Evolutionary conservation across 306 rosid species (phyloP).

Genomic region (Spatholobus suberectus): DNA sequence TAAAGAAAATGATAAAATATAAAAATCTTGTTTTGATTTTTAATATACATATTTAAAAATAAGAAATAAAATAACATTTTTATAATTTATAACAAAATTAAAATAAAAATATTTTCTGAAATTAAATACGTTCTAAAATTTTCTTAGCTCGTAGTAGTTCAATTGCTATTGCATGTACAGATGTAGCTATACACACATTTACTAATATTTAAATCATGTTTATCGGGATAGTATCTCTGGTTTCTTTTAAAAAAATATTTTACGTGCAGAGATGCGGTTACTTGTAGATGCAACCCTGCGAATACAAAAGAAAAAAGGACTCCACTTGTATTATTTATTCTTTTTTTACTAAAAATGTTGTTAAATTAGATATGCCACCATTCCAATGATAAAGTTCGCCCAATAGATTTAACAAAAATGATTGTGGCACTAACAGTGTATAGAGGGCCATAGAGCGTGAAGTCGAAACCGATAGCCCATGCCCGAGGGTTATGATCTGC

Average conservation of each 20-base stretch:
- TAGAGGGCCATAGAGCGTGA: conserved; percentile 65
- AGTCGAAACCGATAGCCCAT: conserved; percentile 68
- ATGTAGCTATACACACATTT: no score
- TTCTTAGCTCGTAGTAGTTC: no score
- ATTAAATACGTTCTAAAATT: no score
- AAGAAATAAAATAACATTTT: not conserved
- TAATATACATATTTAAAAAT: not conserved
- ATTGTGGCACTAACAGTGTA: conserved; percentile 55
- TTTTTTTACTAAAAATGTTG: not conserved
- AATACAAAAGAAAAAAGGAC: not conserved
- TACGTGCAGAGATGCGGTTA: not conserved
- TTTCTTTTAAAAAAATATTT: not conserved
- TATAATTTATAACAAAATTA: not conserved
- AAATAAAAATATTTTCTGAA: no score
- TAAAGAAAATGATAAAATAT: no score
- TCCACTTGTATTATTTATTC: not conserved
- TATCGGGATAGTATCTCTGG: not conserved
- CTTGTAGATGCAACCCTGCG: not conserved
- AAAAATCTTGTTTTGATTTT: no score
- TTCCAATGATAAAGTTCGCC: not conserved
- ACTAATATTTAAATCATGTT: no score
- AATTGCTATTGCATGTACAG: no score
- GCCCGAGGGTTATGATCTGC: conserved; percentile 54
- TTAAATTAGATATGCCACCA: not conserved
- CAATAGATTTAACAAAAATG: not conserved